Base-by-base conservation (phyloP, 1,284 basidiomycete species). In the Boletellus deceptivus region DNA sequence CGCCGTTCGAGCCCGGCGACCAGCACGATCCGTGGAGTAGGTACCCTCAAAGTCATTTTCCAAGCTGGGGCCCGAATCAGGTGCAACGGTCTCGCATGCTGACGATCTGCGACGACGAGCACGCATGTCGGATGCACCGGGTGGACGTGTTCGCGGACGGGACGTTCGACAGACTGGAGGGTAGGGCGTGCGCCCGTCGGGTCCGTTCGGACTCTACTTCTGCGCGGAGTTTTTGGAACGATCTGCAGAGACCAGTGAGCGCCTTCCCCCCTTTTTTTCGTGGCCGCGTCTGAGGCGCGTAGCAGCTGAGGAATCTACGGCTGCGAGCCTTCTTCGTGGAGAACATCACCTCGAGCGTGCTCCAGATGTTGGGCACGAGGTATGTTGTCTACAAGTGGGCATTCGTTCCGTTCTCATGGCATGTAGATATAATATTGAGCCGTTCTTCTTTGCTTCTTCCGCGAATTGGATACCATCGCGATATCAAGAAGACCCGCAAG, bases 401-500 rank as follows among this genome's bases (percentile, higher is more conserved):
- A 14, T 22, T 8, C 37, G 22, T 40, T 6, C 3, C 1, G 29
- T 43, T 2, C 45, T 61, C 44, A 59, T 48, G 29, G 29, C 13
- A 17, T 31, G 25, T 35, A 67, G 64, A 13, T 68, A 66, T 31
- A 31, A 58, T 17, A 59, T 82, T 39, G 79, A 82, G 51, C 80
- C 80, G 0, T 81, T 81, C 62, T 82, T 77, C 59, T 82, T 80
- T 55, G 75, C 80, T 1, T 80, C 79, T 0, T 78, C 79, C 0
- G 62, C 78, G 18, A 77, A 79, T 38, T 77, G 77, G 74, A 82
- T 81, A 48, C 80, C 80, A 1, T 71, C 78, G 0, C 70, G 77
- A 41, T 81, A 78, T 54, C 79, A 78, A 53, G 76, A 78, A 48
- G 65, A 74, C 47, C 62, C 73, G 1, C 55, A 60, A 1, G 53